Base-by-base conservation (phyloP, 331 rosid genomes). In the Erythrophleum ivorense region DNA sequence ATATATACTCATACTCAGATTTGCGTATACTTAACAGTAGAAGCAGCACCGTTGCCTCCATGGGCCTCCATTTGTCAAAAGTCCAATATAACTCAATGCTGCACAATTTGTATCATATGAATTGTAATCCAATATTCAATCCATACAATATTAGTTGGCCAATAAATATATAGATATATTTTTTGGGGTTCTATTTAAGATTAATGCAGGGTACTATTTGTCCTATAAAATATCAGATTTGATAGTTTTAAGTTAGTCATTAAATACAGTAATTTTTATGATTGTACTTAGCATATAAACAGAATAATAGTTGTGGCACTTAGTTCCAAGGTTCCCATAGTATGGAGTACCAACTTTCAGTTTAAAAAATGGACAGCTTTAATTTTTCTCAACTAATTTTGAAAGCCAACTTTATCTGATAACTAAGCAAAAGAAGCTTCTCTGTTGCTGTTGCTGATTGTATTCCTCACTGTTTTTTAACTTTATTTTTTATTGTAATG, bases 401-500 rank as follows among this genome's bases (percentile, higher is more conserved):
- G 68, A 34, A 73, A 34, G 50, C 64, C 65, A 82, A 46, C 45
- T 78, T 76, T 15, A 43, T 59, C 48, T 53, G 74, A 50, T 62
- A 33, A 43, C 78, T 75, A 43, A 58, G 83, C 48, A 58, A 48
- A 54, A 67, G 58, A 60, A 83, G 66, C 33, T 80, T 89, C 63
- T 79, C 77, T 76, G 53, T 81, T 69, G 21, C 67, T 71, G 55
- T 40, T 79, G 49, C 41, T 75, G 41, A 49, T 78, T 62, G 74
- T 72, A 71, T 49, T 71, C 58, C 16, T 59, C 21, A 57, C 33
- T 55, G 79, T 48, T 73, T 76, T 34, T 55, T 71, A 73, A 73
- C 78, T 0, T 54, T 63, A 40, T 64, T 80, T 82, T 55, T 84
- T 73, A 52, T 83, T 68, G 80, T 75, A 50, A 78, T 88, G 81